These are phyloP conservation scores for Globisporangium echinulatum DNA, from an alignment of 352 stramenopile genomes.

Conservation along the genomic window DNA sequence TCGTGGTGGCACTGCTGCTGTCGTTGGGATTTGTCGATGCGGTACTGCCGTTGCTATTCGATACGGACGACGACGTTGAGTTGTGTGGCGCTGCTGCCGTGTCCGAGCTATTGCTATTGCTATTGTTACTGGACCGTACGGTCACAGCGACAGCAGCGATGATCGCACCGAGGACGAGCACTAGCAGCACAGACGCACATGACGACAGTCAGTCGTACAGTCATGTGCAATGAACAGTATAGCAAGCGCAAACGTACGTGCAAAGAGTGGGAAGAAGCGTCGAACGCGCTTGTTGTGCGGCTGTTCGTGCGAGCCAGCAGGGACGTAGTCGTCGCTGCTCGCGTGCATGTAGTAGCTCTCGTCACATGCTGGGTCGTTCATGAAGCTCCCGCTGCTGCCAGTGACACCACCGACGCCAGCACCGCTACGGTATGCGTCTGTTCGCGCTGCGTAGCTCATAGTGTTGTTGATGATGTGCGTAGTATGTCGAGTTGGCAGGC, in stretches of 20 bases:
- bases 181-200: constrained; percentile 2
- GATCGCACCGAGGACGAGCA: constrained; percentile 28
- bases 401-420: neutral
- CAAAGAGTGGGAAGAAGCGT: constrained; percentile 12
- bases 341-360: constrained; percentile 20
- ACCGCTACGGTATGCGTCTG: constrained; percentile 1
- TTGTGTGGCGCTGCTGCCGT: neutral
- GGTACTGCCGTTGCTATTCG: constrained; percentile 4
- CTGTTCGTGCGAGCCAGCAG: constrained; percentile 7
- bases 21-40: neutral
- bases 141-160: constrained; percentile 34
- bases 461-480: neutral
- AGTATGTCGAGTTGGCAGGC: too few species aligned
- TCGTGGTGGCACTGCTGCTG: neutral
- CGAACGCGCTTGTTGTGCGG: constrained; percentile 5
- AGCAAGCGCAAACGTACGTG: constrained; percentile 2
- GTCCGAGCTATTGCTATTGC: constrained; percentile 4
- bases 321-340: constrained; percentile 11
- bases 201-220: neutral
- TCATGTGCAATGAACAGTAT: neutral
- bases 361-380: neutral
- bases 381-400: neutral
- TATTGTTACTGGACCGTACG: constrained; percentile 15
- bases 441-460: constrained; percentile 1
- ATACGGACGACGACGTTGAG: neutral